Percentiles rank a stretch among this genome's conserved stretches.
Evolutionary conservation across 192 early-diverging fungal species (phyloP).

Genomic region (Funneliformis geosporum): DNA sequence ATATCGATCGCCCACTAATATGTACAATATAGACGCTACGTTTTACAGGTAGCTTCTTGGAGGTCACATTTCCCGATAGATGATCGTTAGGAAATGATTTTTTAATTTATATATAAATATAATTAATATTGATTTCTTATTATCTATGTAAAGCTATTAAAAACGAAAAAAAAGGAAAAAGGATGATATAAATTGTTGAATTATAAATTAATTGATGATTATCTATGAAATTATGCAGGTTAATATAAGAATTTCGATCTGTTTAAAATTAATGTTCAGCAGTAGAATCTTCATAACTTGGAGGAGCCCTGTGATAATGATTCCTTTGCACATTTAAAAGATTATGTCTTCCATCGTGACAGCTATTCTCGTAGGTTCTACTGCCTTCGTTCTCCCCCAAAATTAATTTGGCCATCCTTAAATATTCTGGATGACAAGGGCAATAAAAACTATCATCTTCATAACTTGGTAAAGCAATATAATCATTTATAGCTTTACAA

Average conservation of each 20-base stretch:
- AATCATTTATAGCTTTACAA: constrained; percentile 23
- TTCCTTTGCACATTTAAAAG: background rate
- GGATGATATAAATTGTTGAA: too few species aligned
- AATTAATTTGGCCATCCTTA: constrained; percentile 12
- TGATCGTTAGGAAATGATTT: too few species aligned
- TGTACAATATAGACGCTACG: too few species aligned
- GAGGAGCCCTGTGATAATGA: background rate
- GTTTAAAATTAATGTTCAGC: background rate
- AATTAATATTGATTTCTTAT: too few species aligned
- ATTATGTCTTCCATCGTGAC: background rate
- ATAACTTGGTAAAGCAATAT: constrained; percentile 16
- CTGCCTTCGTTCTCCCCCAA: background rate
- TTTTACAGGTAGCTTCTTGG: too few species aligned
- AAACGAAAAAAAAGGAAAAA: too few species aligned
- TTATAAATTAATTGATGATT: background rate
- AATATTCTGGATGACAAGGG: constrained; percentile 27
- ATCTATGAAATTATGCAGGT: background rate
- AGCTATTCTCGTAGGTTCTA: background rate
- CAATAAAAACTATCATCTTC: constrained; percentile 27
- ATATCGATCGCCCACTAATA: too few species aligned
- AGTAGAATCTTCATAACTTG: constrained; percentile 15
- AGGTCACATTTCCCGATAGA: too few species aligned
- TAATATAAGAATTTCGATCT: background rate
- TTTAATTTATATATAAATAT: too few species aligned
- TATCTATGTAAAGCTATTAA: too few species aligned